Evolutionary conservation across 257 asterid species (phyloP).

Genomic region (Solanum appendiculatum): DNA sequence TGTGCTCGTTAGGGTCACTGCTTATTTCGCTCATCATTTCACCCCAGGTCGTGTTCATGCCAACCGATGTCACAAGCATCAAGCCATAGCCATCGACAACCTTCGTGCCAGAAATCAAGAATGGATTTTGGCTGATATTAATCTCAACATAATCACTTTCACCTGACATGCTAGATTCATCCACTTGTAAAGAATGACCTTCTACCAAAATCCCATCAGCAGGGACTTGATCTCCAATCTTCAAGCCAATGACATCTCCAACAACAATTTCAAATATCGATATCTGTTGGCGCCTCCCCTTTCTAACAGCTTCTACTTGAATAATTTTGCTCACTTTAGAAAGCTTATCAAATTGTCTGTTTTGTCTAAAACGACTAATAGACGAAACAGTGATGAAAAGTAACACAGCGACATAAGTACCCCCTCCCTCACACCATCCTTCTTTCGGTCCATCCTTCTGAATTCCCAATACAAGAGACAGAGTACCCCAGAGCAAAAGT

Average conservation of each 20-base stretch:
- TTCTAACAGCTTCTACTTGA: conserved; percentile 26
- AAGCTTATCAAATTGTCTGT: conserved; percentile 20
- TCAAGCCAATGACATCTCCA: conserved; percentile 35
- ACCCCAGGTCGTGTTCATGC: conserved; percentile 42
- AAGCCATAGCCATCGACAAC: conserved; percentile 33
- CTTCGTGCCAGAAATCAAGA: conserved; percentile 30
- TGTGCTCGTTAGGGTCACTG: conserved; percentile 19
- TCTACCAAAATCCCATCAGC: conserved; percentile 37
- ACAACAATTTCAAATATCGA: conserved; percentile 29
- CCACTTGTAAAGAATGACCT: conserved; percentile 27
- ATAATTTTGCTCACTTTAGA: conserved; percentile 21
- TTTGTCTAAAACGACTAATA: conserved; percentile 19
- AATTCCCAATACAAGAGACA: conserved; percentile 32
- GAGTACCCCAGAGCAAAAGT: no score
- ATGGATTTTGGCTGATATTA: conserved; percentile 18
- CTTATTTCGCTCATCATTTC: conserved; percentile 40
- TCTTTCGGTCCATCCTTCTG: conserved; percentile 23
- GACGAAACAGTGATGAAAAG: conserved; percentile 29
- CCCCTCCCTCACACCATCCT: conserved; percentile 39
- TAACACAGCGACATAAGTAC: conserved; percentile 28
- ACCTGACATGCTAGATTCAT: conserved; percentile 33
- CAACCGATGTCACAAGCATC: conserved; percentile 37
- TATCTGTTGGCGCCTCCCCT: conserved; percentile 16
- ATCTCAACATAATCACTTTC: conserved; percentile 28
- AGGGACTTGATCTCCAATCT: conserved; percentile 42